A percentile compares a stretch with the other conserved stretches of the same genome.
These are phyloP conservation scores for Pugionium cornutum DNA, from an alignment of 345 rosid genomes.

Conservation along the genomic window DNA sequence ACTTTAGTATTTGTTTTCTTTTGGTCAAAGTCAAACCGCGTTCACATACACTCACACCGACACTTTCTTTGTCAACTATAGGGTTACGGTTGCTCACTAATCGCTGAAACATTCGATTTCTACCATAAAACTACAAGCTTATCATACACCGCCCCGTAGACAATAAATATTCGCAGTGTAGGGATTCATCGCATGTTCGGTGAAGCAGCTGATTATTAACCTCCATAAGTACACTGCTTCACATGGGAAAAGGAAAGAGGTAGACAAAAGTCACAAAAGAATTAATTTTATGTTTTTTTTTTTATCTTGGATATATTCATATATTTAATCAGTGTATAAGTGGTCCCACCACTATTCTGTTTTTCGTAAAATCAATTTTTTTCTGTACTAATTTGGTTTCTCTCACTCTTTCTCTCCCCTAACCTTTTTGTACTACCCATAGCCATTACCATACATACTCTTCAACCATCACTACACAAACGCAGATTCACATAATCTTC, in stretches of 20 bases:
- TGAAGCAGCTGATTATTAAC: conserved; percentile 27
- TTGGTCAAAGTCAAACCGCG: conserved; percentile 44
- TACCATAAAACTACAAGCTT: conserved; percentile 4
- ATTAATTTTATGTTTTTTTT: conserved; percentile 18
- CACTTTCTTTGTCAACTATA: conserved; percentile 35
- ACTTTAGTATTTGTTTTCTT: not conserved
- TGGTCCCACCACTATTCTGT: conserved; percentile 41
- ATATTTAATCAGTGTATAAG: conserved; percentile 17
- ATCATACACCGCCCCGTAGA: conserved; percentile 16
- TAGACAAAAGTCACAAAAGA: conserved; percentile 26
- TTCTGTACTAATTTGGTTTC: conserved; percentile 26
- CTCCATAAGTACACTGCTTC: conserved; percentile 33
- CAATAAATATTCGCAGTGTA: not conserved
- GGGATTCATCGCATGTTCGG: not conserved
- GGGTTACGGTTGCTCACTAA: conserved; percentile 26
- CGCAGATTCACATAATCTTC: conserved; percentile 47
- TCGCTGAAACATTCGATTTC: conserved; percentile 23
- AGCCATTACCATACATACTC: conserved; percentile 41
- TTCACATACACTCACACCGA: conserved; percentile 28
- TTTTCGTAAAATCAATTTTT: conserved; percentile 1
- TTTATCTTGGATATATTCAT: not conserved
- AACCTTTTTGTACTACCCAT: conserved; percentile 46
- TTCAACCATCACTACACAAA: conserved; percentile 33
- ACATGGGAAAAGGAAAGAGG: conserved; percentile 33
- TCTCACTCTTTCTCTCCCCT: conserved; percentile 38